Evolutionary conservation across 257 asterid genomes (phyloP), one percentile per base, ranked within the genome.

Genomic region (Solanum pinnatisectum): DNA sequence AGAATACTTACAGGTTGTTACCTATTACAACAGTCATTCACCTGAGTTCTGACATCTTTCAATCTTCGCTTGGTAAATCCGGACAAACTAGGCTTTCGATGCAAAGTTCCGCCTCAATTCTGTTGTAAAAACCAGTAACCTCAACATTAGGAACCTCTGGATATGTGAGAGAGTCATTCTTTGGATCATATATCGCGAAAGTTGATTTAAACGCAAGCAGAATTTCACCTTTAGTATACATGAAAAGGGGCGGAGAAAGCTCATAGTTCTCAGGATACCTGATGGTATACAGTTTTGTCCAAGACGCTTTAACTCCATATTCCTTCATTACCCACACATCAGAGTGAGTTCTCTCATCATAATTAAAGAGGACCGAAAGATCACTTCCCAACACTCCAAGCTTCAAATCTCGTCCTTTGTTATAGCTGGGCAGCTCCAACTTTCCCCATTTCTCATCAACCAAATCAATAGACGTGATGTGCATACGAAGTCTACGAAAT

Each of bases 241-340:
- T 88, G 87, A 79, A 89, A 90, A 92, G 63, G 73, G 89, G 88
- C 1, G n/a, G 10, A 44, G 84, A 18, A 65, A 87, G 89, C 5
- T 39, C 40, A 73, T 44, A 76, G 63, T 56, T 56, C 76, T 79
- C 86, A 76, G 82, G 11, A 63, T 87, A 92, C 20, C 92, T 91
- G 86, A 94, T 59, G 5, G 85, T 87, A 39, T 56, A 88, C 68
- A 93, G 63, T 86, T 92, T 92, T 25, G 90, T 88, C 97, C 95
- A 92, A 16, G 90, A 56, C 10, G 23, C 4, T 56, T 56, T 56
- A 18, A 89, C 88, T n/a, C 92, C 90, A 84, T 89, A 90, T 71
- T 93, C 83, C 88, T 91, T 89, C 93, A 92, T 87, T 42, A 90
- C 72, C 97, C 98, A 95, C 87, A 94, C 74, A 87, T 95, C 96